A percentile compares a stretch with the other conserved stretches of the same genome.
Conservation (phyloP, 495 filamentous ascomycete genomes). For the Cairneyella variabilis region DNA sequence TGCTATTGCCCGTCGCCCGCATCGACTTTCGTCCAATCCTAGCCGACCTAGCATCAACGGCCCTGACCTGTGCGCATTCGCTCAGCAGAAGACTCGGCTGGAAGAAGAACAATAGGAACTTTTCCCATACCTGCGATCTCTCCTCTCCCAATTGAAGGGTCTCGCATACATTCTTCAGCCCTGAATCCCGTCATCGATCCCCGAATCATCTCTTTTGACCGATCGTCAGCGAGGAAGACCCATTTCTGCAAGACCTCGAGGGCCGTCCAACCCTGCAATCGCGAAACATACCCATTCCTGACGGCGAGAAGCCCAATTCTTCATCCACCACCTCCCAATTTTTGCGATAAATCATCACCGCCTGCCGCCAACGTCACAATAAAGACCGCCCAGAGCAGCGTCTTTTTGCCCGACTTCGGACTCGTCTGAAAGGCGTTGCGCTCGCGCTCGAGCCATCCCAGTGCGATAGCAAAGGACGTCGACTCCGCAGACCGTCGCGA, state of each 20-base stretch:
- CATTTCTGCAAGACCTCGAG: neutral
- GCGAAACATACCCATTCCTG: conserved; percentile 18
- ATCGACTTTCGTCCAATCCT: neutral
- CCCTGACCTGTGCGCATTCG: too few species aligned
- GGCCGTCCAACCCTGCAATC: conserved; percentile 16
- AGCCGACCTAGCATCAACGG: too few species aligned
- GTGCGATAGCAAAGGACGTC: too few species aligned
- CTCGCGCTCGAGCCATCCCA: conserved; percentile 19
- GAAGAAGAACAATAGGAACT: too few species aligned
- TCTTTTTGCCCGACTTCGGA: conserved; percentile 12
- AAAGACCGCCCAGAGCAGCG: neutral
- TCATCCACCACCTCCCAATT: conserved; percentile 1
- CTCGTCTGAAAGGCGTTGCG: conserved; percentile 20
- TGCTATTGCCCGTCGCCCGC: neutral
- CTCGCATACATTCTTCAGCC: too few species aligned
- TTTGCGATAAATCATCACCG: conserved; percentile 6
- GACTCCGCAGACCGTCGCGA: conserved; percentile 3
- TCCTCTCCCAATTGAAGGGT: too few species aligned
- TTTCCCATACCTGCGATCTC: too few species aligned
- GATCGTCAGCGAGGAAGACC: neutral
- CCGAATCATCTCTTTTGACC: too few species aligned
- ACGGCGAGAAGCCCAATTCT: conserved; percentile 7
- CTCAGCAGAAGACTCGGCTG: too few species aligned
- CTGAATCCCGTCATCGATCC: too few species aligned
- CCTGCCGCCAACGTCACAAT: neutral